Conservation (phyloP, 2,329 filamentous ascomycete species). For the Ascochyta koolunga region DNA sequence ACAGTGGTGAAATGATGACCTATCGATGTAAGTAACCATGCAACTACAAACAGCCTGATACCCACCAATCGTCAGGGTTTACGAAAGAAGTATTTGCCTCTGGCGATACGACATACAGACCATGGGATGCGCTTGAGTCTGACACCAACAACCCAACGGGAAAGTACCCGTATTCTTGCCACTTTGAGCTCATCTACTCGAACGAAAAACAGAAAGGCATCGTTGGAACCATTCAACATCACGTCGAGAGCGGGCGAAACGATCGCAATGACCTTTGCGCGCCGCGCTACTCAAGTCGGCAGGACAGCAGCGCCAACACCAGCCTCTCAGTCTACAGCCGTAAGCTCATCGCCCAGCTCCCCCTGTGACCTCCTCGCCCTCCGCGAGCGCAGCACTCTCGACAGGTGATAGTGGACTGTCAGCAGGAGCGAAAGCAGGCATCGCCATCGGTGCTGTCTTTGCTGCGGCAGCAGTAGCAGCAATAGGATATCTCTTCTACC, state of each 20-base stretch:
- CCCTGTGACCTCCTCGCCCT: neutral
- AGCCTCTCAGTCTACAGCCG: neutral
- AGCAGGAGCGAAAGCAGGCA: conserved; percentile 5
- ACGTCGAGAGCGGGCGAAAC: neutral
- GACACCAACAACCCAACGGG: conserved; percentile 2
- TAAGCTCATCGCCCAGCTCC: neutral
- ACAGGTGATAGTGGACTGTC: neutral
- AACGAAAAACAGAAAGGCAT: neutral
- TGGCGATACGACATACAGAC: conserved; percentile 4
- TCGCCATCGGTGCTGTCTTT: conserved; percentile 3
- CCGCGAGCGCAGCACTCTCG: neutral
- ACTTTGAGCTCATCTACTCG: conserved; percentile 9
- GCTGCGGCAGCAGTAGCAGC: neutral
- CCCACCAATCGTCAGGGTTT: neutral
- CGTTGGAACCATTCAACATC: conserved; percentile 3
- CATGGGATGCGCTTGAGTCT: conserved; percentile 1
- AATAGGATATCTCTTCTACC: conserved; percentile 3
- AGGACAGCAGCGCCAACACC: neutral
- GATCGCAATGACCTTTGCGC: conserved; percentile 4
- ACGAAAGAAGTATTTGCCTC: neutral
- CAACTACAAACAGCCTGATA: neutral
- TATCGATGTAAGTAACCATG: neutral
- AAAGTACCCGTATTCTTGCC: conserved; percentile 4
- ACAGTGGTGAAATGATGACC: neutral
- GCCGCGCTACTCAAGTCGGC: neutral